Evolutionary conservation across 495 filamentous ascomycete genomes (phyloP).

Genomic region (Xylaria bambusicola): DNA sequence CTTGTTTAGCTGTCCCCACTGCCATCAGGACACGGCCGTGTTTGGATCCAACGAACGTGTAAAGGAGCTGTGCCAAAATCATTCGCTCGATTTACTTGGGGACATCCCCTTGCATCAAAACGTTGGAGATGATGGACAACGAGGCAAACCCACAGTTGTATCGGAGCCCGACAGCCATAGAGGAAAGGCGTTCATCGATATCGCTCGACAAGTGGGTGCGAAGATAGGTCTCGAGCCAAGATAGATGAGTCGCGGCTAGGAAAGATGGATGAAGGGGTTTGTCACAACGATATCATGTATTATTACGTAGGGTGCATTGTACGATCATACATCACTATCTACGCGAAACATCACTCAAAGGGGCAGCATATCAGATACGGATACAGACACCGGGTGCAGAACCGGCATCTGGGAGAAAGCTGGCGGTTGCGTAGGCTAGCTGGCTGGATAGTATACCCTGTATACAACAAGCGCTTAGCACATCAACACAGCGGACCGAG

Average conservation of each 20-base stretch:
- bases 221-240: conserved; percentile 44
- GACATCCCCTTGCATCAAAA: conserved; percentile 86
- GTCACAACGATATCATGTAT: conserved; percentile 10
- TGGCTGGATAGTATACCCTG: conserved; percentile 5
- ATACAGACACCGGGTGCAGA: too few species aligned
- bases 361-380: background rate
- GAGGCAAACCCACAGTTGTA: conserved; percentile 88
- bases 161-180: conserved; percentile 73
- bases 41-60: conserved; percentile 64
- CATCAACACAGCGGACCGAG: conserved; percentile 14
- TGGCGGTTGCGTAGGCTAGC: background rate
- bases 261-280: background rate
- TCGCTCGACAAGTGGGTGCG: conserved; percentile 63
- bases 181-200: conserved; percentile 67
- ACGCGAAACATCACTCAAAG: too few species aligned
- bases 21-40: conserved; percentile 70
- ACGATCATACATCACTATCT: background rate
- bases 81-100: conserved; percentile 75
- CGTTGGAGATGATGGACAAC: conserved; percentile 88
- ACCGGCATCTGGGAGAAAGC: too few species aligned
- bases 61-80: conserved; percentile 48
- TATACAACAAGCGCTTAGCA: conserved; percentile 33
- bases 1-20: conserved; percentile 79
- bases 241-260: background rate
- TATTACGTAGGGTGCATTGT: background rate